Evolutionary conservation across 305 asterid genomes (phyloP), one percentile per base, ranked within the genome.

Genomic region (Fraxinus platypoda): DNA sequence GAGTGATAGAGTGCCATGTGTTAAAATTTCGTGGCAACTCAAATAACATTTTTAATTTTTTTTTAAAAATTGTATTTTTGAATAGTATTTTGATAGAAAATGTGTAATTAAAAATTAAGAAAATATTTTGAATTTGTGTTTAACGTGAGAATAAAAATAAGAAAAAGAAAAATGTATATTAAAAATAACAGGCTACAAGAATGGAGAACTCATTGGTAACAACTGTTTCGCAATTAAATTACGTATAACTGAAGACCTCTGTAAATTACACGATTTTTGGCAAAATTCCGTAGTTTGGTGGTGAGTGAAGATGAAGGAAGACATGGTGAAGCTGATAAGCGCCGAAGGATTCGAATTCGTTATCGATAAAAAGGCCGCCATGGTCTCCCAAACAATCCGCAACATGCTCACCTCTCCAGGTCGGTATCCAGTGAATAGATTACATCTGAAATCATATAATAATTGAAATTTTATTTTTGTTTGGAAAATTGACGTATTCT

Each of bases 361-460:
- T 79, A 85, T 95, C 81, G 95, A 92, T 86, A 93, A 88, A 82
- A 91, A 94, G 84, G 99, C 98, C 34, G 99, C 99, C 78, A 93
- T 94, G 98, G 98, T 95, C 83, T 95, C 99, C 57, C 97, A 95
- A 89, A 94, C 98, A 75, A 94, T 95, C 86, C 97, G 96, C 82
- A 95, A 93, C 91, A 95, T 95, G 99, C 98, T 95, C 89, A 94
- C 99, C 80, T 95, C 99, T 81, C 99, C 97, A 89, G 99, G 99
- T 95, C 75, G 72, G 9, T 78, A 21, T 75, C 73, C 57, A 23
- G 13, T 59, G 31, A 59, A 59, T 72, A 38, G 6, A 66, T 15
- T 8, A 46, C 37, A 28, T 68, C 30, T 34, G 4, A 1, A 70
- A 41, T 72, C 76, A 11, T 77, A 38, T 62, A 23, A 23, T 17